A percentile compares a stretch with the other conserved stretches of the same genome.
phyloP scores from a whole-genome alignment of 2,329 filamentous ascomycete species.

The Pyricularia pennisetigena region DNA sequence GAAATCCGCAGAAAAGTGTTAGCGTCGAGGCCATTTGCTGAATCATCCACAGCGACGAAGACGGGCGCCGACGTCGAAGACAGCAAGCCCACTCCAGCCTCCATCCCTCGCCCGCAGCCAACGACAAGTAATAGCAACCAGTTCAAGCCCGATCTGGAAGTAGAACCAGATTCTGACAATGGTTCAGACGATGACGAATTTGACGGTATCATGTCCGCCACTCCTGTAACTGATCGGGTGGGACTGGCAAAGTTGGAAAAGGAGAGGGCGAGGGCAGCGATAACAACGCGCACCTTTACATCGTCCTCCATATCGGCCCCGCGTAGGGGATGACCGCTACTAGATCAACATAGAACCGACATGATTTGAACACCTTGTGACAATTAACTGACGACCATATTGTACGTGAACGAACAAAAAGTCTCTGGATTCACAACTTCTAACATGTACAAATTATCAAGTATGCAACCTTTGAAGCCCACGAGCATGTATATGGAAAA shows the following conservation, averaged over 20 bases:
- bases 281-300: conserved; percentile 41
- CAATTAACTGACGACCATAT: not conserved
- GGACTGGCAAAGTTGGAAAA: conserved; percentile 52
- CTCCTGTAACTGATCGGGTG: conserved; percentile 76
- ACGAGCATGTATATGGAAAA: not conserved
- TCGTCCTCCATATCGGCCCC: conserved; percentile 39
- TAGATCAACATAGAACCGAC: not conserved
- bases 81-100: conserved; percentile 31
- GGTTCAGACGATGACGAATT: conserved; percentile 68
- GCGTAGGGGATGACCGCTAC: conserved; percentile 26
- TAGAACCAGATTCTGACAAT: conserved; percentile 64
- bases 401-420: not conserved
- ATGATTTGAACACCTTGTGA: not conserved
- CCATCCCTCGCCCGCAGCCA: conserved; percentile 37
- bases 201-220: conserved; percentile 87
- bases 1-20: conserved; percentile 86
- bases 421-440: not conserved
- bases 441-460: not conserved
- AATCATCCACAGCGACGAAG: conserved; percentile 25
- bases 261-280: conserved; percentile 37
- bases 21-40: conserved; percentile 79
- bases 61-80: not conserved
- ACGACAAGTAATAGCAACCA: conserved; percentile 22
- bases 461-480: not conserved
- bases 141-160: conserved; percentile 51